Percentiles rank a stretch among this genome's conserved stretches.
These are phyloP conservation scores for Papilionanthe hybrid DNA, from an alignment of 116 monocot genomes.

Conservation along the genomic window DNA sequence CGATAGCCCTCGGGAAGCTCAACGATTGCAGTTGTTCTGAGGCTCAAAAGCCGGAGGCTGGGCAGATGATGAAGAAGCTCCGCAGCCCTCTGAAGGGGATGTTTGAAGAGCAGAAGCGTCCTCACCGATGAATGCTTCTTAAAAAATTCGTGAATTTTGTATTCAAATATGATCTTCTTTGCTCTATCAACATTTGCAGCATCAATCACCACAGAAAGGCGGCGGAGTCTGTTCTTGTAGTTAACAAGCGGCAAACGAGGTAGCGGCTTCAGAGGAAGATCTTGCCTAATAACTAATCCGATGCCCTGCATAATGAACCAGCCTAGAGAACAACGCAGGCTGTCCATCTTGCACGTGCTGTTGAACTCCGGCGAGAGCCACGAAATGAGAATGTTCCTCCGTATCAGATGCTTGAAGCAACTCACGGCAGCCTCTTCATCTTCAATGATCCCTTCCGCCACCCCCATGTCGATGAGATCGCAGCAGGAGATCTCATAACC, in stretches of 20 bases:
- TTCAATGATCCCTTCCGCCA: too few relatives aligned
- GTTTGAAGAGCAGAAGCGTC: slow-evolving; percentile 1
- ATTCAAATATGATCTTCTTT: too few relatives aligned
- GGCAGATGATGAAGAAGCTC: neutral
- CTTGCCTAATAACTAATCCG: neutral
- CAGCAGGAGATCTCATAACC: too few relatives aligned
- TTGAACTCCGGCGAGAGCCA: too few relatives aligned
- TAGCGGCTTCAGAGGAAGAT: neutral
- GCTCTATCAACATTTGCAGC: neutral
- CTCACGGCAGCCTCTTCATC: too few relatives aligned
- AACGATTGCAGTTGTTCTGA: neutral
- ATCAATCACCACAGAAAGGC: neutral
- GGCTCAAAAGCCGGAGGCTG: neutral
- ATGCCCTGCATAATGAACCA: too few relatives aligned
- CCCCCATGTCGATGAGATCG: too few relatives aligned
- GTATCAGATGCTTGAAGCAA: too few relatives aligned
- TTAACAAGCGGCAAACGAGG: neutral
- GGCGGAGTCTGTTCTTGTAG: neutral
- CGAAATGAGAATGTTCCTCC: too few relatives aligned
- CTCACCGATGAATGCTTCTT: neutral
- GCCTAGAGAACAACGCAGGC: too few relatives aligned
- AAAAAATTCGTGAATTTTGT: neutral
- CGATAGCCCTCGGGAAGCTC: neutral
- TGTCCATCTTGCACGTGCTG: too few relatives aligned
- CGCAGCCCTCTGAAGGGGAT: neutral